Evolutionary conservation across 2,329 filamentous ascomycete species (phyloP), one percentile per base, ranked within the genome.

Genomic region (Paramyrothecium roridum): DNA sequence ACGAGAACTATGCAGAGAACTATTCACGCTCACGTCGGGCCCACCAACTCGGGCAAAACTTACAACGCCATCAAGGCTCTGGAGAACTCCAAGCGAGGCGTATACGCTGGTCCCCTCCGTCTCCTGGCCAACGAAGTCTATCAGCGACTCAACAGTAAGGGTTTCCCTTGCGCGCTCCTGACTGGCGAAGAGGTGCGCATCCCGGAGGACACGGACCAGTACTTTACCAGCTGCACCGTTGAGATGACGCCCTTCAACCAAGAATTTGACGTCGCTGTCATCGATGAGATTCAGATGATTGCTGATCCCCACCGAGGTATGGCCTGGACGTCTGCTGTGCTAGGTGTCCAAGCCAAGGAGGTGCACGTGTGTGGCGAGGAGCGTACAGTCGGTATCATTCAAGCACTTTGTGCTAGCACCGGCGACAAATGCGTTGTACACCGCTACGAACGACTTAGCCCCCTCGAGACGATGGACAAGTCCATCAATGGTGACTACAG

Each of bases 211-310:
- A 73, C 76, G 1, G 76, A 86, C 52, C 73, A 73, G 3, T 80
- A 80, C 57, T 87, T 96, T 66, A 82, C 81, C 55, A 93, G 91
- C 67, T 97, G 95, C 67, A 99, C 95, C 0, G 95, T 99, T 3
- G 95, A 99, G 71, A 99, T 99, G 83, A 73, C 81, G 8, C 82
- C 82, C 2, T 67, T 79, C n/a, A 80, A 75, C 62, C 61, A 73
- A 3, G 69, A 70, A 2, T 85, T 90, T 30, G 93, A 98, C 46
- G 93, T 99, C 37, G 93, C 91, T 1, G 93, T 99, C 61, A 93
- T 99, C 59, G 95, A 99, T 67, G 95, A 99, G 75, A 98, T 99
- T 55, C 95, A 99, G 73, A 98, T 99, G 95, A 91, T 99, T 62
- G 87, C 85, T 17, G 87, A 92, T 65, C 59, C 70, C 0, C 84